Percentiles rank a stretch among this genome's conserved stretches.
Conservation (phyloP, 306 rosid genomes). For the Hylodesmum podocarpum region DNA sequence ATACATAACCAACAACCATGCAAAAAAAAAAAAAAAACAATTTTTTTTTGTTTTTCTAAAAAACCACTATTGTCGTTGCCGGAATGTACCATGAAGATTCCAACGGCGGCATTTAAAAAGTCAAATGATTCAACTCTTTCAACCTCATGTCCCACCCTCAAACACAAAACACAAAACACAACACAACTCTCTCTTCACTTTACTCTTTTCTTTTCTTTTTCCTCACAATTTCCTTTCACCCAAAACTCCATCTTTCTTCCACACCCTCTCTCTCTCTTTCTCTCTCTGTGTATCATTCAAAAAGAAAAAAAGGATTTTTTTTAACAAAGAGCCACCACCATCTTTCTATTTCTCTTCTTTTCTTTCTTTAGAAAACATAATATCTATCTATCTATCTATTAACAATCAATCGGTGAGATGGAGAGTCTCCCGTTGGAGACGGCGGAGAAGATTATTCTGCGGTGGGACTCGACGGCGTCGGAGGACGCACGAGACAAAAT, state of each 20-base stretch:
- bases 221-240: not conserved
- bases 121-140: constrained; percentile 11
- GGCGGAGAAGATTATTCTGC: constrained; percentile 78
- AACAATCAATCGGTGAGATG: not conserved
- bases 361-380: no score
- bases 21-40: not conserved
- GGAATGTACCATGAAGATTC: constrained; percentile 25
- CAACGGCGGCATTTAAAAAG: constrained; percentile 19
- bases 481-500: constrained; percentile 77
- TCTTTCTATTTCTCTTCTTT: not conserved
- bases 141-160: not conserved
- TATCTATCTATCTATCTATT: no score
- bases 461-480: constrained; percentile 95
- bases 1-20: no score
- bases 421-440: constrained; percentile 48
- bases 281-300: no score
- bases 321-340: not conserved
- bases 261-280: not conserved
- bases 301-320: no score
- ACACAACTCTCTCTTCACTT: not conserved
- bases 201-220: not conserved
- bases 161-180: not conserved
- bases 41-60: no score
- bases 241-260: constrained; percentile 4
- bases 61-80: not conserved